Base-by-base conservation (phyloP, 2,329 filamentous ascomycete genomes). In the Dothistroma septosporum region DNA sequence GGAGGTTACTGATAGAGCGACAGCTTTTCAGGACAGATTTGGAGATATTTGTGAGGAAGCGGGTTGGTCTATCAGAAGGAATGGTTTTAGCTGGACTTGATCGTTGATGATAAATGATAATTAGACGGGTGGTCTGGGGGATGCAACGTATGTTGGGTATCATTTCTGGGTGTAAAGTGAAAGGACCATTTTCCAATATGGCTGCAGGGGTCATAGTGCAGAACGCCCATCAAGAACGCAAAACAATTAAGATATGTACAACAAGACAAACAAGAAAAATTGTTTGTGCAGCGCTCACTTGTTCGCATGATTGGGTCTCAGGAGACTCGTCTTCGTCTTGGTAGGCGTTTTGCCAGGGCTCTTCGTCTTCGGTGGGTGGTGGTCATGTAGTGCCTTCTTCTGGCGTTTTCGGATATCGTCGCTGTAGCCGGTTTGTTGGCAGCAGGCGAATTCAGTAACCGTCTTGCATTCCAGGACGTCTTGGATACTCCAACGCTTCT, bases 401-500 rank as follows among this genome's bases (percentile, higher is more conserved):
- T 76, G 70, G 16, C 72, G 67, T 28, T 66, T 69, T 57, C 65
- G 66, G 71, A 69, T 70, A 69, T 77, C 61, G 63, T 72, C 59
- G 62, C 69, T 63, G 66, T 74, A 69, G 62, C 75, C 62, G 35
- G 68, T 60, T 60, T 72, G 66, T 60, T 71, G 70, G 55, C 72
- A 74, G 64, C 72, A 73, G 21, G 64, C 63, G 56, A 68, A 68
- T 22, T 71, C 66, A 16, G 78, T 74, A 53, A 79, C 79, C n/a
- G 79, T 76, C 62, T 69, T 67, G 24, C 44, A 85, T 63, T 82
- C 85, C 57, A 91, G 77, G 0, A 90, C 85, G 1, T 90, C 84
- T 7, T 82, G 76, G 55, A 94, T 89, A 31, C 81, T 84, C 66
- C 88, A 85, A 47, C 92, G 88, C 72, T 85, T 85, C 8, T 77